Percentiles rank a stretch among this genome's conserved stretches.
These are phyloP conservation scores for Entophlyctis helioformis DNA, from an alignment of 192 early-diverging fungal genomes.

Conservation along the genomic window DNA sequence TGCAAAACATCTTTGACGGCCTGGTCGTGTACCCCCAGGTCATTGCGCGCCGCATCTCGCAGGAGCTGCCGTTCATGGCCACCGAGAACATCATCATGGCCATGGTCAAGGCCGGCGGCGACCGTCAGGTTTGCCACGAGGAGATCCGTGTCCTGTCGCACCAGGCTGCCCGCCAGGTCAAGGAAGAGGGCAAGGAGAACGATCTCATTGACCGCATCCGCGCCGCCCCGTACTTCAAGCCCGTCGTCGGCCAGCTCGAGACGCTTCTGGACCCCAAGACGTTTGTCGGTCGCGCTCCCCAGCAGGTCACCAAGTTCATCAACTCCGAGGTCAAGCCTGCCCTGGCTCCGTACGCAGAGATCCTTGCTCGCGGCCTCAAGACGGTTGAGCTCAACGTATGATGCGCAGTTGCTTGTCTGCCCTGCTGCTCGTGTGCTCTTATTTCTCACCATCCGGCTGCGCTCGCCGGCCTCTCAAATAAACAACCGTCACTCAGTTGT, in stretches of 20 bases:
- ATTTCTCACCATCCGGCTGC: no score
- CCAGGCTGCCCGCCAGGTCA: conserved; percentile 82
- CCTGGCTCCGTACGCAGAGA: conserved; percentile 58
- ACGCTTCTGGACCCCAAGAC: conserved; percentile 74
- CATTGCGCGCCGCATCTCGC: conserved; percentile 77
- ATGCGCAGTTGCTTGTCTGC: no score
- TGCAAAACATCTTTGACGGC: conserved; percentile 96
- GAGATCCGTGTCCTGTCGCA: conserved; percentile 91
- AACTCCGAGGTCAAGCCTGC: conserved; percentile 69
- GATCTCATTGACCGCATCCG: conserved; percentile 87
- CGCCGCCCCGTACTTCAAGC: conserved; percentile 74
- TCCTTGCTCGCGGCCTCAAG: no score
- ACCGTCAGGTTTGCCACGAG: conserved; percentile 93
- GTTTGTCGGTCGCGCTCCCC: conserved; percentile 87
- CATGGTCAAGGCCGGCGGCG: conserved; percentile 91
- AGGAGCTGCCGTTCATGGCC: conserved; percentile 99
- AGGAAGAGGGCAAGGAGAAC: conserved; percentile 86
- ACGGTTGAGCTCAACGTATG: no score
- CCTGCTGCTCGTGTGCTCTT: no score
- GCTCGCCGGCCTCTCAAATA: no score
- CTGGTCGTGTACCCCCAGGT: conserved; percentile 96
- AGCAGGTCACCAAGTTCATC: conserved; percentile 84
- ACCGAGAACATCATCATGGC: conserved; percentile 99
- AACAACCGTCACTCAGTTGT: no score
- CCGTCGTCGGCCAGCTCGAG: conserved; percentile 57